Percentiles rank a stretch among this genome's conserved stretches.
These are phyloP conservation scores for Quercus gilva DNA, from an alignment of 306 rosid genomes.

Conservation along the genomic window DNA sequence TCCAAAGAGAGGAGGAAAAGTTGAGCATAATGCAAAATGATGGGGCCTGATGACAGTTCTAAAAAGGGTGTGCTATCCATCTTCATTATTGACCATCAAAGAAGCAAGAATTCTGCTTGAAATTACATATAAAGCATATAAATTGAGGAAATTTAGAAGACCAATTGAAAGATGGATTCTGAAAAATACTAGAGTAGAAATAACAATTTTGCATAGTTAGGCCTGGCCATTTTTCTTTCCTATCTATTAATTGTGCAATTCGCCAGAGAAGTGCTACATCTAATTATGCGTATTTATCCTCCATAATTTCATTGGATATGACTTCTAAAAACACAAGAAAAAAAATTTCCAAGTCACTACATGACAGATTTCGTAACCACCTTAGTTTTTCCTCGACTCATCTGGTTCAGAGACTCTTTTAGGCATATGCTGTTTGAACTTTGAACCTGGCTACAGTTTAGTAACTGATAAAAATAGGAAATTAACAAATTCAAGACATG, in stretches of 20 bases:
- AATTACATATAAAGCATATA: neutral
- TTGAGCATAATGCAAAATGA: neutral
- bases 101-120: neutral
- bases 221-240: neutral
- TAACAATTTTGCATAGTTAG: neutral
- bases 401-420: neutral
- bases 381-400: slow-evolving; percentile 18
- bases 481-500: neutral
- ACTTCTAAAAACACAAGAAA: slow-evolving; percentile 7
- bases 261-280: neutral
- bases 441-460: neutral
- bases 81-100: neutral
- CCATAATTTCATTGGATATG: neutral
- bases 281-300: neutral
- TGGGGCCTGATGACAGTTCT: neutral
- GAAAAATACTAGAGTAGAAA: neutral
- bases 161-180: neutral
- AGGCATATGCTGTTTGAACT: neutral
- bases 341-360: neutral
- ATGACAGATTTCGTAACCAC: slow-evolving; percentile 23
- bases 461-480: neutral
- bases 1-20: neutral
- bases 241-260: neutral
- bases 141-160: neutral
- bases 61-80: too few species aligned